Conservation (phyloP, 2,329 filamentous ascomycete genomes). For the Grosmannia clavigera region DNA sequence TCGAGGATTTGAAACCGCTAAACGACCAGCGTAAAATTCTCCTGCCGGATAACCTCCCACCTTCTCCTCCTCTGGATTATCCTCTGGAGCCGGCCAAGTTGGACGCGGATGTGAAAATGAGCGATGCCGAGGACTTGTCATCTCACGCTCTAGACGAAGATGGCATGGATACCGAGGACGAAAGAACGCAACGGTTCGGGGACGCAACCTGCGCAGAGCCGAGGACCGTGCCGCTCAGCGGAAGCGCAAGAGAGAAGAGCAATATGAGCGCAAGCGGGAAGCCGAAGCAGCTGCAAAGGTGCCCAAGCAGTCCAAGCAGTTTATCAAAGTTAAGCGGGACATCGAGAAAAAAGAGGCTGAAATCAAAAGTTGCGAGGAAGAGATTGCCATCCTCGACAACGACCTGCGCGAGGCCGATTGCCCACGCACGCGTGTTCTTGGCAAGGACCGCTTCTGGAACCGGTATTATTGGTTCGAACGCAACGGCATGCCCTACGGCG, state of each 20-base stretch:
- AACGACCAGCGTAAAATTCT: constrained; percentile 64
- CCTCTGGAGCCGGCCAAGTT: constrained; percentile 34
- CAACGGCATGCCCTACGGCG: constrained; percentile 93
- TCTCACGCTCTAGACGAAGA: constrained; percentile 46
- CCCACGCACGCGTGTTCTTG: constrained; percentile 75
- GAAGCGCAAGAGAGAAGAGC: constrained; percentile 63
- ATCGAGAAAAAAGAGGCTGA: constrained; percentile 77
- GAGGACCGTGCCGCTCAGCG: constrained; percentile 59
- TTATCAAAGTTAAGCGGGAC: constrained; percentile 74
- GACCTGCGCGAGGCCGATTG: constrained; percentile 91
- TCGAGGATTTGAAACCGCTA: constrained; percentile 57
- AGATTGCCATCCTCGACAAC: constrained; percentile 77
- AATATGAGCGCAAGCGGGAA: constrained; percentile 55
- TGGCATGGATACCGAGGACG: constrained; percentile 52
- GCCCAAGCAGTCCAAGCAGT: constrained; percentile 75
- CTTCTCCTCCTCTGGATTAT: constrained; percentile 47
- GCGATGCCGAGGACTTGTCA: constrained; percentile 48
- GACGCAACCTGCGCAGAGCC: constrained; percentile 47
- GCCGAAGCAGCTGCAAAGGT: constrained; percentile 51
- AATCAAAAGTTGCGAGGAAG: constrained; percentile 70
- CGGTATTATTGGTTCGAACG: constrained; percentile 99
- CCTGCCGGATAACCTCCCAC: constrained; percentile 58
- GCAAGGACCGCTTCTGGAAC: constrained; percentile 96
- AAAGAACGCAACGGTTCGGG: constrained; percentile 44
- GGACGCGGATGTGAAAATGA: constrained; percentile 49